A percentile compares a stretch with the other conserved stretches of the same genome.
Evolutionary conservation across 768 basidiomycete species (phyloP).

Genomic region (Lactarius vividus): DNA sequence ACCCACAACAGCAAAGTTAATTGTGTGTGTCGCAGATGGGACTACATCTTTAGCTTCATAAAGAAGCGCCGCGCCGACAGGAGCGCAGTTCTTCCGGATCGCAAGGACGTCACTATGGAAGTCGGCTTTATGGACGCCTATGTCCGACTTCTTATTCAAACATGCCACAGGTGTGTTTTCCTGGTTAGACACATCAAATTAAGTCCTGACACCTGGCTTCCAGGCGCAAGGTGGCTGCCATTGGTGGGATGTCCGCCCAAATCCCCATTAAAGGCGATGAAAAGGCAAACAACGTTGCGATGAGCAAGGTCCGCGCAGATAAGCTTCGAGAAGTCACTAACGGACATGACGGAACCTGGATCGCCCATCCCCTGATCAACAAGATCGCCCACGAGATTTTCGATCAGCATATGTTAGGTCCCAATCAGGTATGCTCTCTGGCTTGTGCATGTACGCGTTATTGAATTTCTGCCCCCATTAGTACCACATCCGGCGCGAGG

Average conservation of each 20-base stretch:
- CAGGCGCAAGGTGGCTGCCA: conserved; percentile 96
- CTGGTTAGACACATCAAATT: not conserved
- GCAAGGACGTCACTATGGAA: conserved; percentile 97
- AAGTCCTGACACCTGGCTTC: conserved; percentile 19
- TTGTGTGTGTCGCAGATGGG: conserved; percentile 56
- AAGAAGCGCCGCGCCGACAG: conserved; percentile 93
- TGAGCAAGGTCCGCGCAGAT: conserved; percentile 92
- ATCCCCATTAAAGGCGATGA: conserved; percentile 97
- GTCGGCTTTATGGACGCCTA: conserved; percentile 98
- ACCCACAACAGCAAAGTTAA: not conserved
- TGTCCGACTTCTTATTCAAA: conserved; percentile 93
- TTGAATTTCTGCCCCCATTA: conserved; percentile 32
- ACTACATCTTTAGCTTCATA: conserved; percentile 97
- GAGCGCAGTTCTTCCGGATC: conserved; percentile 87
- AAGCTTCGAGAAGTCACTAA: conserved; percentile 94
- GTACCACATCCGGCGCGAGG: conserved; percentile 92
- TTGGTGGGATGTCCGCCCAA: conserved; percentile 99
- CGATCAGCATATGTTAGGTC: conserved; percentile 92
- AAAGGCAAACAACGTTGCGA: conserved; percentile 87
- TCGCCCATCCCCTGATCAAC: conserved; percentile 95
- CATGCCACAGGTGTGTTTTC: conserved; percentile 81
- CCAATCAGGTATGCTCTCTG: conserved; percentile 72
- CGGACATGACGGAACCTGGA: conserved; percentile 99
- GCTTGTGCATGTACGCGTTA: conserved; percentile 5
- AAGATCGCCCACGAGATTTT: conserved; percentile 87